A percentile compares a stretch with the other conserved stretches of the same genome.
Evolutionary conservation across 441 rosid species (phyloP).

Genomic region (Syzygium malaccense): DNA sequence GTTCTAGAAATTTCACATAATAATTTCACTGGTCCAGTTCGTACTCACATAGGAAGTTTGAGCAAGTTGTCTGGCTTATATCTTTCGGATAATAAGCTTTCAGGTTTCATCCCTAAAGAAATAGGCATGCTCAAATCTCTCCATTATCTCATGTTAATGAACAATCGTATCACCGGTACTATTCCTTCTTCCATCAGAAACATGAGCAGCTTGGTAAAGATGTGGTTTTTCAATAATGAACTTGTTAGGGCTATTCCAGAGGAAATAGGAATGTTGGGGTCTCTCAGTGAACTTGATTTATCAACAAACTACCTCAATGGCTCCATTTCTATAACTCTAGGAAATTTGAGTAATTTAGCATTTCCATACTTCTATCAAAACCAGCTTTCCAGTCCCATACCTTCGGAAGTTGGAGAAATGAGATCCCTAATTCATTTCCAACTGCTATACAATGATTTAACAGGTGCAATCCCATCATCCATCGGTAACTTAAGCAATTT

Average conservation of each 20-base stretch:
- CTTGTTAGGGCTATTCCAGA: background rate
- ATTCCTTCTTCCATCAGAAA: background rate
- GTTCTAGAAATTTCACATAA: background rate
- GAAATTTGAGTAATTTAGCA: background rate
- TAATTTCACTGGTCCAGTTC: background rate
- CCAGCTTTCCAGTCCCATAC: background rate
- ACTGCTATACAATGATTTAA: rapidly evolving
- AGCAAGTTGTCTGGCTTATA: background rate
- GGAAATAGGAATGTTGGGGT: background rate
- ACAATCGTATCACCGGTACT: background rate
- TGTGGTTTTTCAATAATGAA: background rate
- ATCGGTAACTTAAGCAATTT: background rate
- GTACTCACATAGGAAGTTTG: background rate
- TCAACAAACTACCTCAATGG: background rate
- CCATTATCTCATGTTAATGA: background rate
- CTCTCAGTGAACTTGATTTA: background rate
- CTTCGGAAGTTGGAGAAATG: background rate
- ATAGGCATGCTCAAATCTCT: background rate
- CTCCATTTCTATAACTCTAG: background rate
- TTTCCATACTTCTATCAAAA: background rate
- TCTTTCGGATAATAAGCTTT: background rate
- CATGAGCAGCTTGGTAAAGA: background rate
- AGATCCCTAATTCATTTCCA: background rate
- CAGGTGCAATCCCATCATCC: background rate
- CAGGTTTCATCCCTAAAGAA: background rate